Base-by-base conservation (phyloP, 768 basidiomycete species). In the Hemileccinum impolitum region DNA sequence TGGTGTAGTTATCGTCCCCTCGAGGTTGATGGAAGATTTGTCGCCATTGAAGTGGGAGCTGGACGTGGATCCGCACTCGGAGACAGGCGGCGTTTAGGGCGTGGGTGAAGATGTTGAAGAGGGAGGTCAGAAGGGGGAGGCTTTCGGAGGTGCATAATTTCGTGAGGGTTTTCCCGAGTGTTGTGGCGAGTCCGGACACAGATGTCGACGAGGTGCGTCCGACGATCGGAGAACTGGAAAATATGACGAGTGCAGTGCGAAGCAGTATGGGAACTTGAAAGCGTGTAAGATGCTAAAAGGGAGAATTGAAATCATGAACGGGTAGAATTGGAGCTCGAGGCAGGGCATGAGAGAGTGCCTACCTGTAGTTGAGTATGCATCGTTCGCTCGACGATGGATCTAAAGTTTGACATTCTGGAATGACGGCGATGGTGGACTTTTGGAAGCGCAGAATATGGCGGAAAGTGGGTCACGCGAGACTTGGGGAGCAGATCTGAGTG, bases 1-100 rank as follows among this genome's bases (percentile, higher is more conserved):
- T 67, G n/a, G 52, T 43, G 31, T 68, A 68, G 18, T 47, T 43
- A 10, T 48, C 48, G 26, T 56, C 56, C 36, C 23, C 32, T 10
- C n/a, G 21, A 11, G 25, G 12, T 25, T 10, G 21, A 25, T 15
- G 9, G 18, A 50, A 53, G 6, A 46, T n/a, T 14, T 47, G 39
- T 21, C 34, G 47, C 50, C 52, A 60, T 26, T 30, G 58, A 14
- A 19, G 19, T 4, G 58, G 56, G 1, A 52, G 21, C 13, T 23
- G 46, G 26, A 55, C 39, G 5, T 34, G 39, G 47, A 55, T 48
- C 31, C 58, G 50, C 28, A 47, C 35, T 6, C 43, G 60, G 38
- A 63, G 50, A 25, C 39, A 60, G n/a, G 48, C 47, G 3, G 54
- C 34, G 28, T 50, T 47, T 39, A 65, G n/a, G 12, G 58, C 45